phyloP scores from a whole-genome alignment of 73 alveolate species.

The Blepharisma stoltei region DNA sequence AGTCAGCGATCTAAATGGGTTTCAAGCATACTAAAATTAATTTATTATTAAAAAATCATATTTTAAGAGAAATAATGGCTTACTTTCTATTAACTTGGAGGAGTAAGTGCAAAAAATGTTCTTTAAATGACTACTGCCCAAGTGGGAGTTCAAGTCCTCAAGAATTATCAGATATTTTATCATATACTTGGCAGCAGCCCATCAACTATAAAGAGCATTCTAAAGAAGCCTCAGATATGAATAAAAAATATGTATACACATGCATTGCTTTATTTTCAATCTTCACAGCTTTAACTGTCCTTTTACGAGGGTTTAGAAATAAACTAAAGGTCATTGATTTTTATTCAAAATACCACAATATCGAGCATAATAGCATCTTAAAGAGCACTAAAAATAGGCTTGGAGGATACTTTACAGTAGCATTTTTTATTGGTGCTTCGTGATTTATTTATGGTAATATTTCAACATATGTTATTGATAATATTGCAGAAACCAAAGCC shows the following conservation, averaged over 20 bases:
- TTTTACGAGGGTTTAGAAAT: background rate
- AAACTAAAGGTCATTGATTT: background rate
- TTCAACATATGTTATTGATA: background rate
- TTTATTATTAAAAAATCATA: too few relatives aligned
- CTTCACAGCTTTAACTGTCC: background rate
- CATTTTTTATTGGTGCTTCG: background rate
- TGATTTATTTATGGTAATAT: background rate
- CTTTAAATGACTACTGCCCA: background rate
- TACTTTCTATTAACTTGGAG: too few relatives aligned
- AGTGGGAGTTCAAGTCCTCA: background rate
- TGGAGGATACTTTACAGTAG: conserved; percentile 21
- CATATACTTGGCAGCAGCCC: background rate
- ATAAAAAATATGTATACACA: background rate
- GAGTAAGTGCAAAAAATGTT: background rate
- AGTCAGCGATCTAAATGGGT: too few relatives aligned
- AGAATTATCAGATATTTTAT: background rate
- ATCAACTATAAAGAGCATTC: background rate
- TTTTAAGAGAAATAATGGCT: too few relatives aligned
- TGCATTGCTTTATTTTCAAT: background rate
- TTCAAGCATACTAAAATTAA: too few relatives aligned
- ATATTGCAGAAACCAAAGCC: conserved; percentile 27
- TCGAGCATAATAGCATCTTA: background rate
- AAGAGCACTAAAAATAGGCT: background rate
- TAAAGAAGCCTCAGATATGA: too few relatives aligned
- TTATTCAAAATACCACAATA: background rate